Base-by-base conservation (phyloP, 2,329 filamentous ascomycete genomes). In the Trichothecium sympodiale region DNA sequence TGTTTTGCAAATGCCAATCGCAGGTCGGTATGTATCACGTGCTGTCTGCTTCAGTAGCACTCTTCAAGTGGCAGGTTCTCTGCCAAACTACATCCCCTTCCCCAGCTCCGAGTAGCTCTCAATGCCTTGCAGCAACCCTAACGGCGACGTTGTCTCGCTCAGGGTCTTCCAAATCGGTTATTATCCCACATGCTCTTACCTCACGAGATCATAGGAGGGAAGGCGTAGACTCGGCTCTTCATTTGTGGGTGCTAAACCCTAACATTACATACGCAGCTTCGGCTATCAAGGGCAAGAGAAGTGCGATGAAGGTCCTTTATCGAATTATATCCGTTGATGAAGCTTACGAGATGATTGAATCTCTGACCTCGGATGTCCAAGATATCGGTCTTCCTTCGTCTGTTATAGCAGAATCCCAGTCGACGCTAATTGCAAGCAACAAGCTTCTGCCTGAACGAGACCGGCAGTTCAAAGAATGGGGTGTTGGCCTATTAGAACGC, bases 401-500 rank as follows among this genome's bases (percentile, higher is more conserved):
- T 4, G 62, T 72, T 4, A 71, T 79, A 18, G 38, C 51, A 5
- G 57, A 59, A 20, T 53, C 79, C 6, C 44, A 53, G 2, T 41
- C 47, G 5, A 56, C 53, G 8, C 55, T 86, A 17, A 49, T 59
- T 9, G 49, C 48, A 7, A 77, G 69, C 43, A 71, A 65, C 26
- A 29, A 41, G 3, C 48, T 75, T 13, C 50, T 85, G 8, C 80
- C 80, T 2, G 50, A 44, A 1, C 59, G 59, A 8, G 73, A 79
- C 40, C 64, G 74, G 38, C 57, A 46, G 18, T 81, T 83, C 44
- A 65, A 72, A 49, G 71, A 68, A n/a, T 86, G 80, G 80, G 66
- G 67, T 17, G 75, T 85, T 5, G 78, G 77, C 2, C 51, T 85
- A 14, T 49, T 85, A 40, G 65, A 69, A 30, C 49, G 56, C 34